Evolutionary conservation across 345 rosid genomes (phyloP).

Genomic region (Eucalyptus marginata): DNA sequence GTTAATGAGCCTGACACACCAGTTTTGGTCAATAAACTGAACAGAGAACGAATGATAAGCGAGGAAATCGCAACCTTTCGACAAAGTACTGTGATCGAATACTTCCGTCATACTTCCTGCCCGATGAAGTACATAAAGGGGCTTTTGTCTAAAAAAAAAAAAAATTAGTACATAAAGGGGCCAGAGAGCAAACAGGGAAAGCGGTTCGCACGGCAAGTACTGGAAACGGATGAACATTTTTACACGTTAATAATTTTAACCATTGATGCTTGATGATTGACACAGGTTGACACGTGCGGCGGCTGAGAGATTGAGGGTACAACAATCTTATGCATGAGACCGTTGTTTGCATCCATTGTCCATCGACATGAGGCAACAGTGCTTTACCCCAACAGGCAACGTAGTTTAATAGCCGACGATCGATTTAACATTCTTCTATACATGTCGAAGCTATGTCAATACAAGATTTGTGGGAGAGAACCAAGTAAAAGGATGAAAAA

Average conservation of each 20-base stretch:
- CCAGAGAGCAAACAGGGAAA: background rate
- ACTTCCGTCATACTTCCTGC: background rate
- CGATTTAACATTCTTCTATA: background rate
- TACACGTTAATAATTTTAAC: background rate
- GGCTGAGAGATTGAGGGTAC: background rate
- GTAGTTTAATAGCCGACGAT: background rate
- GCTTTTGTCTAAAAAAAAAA: too few relatives aligned
- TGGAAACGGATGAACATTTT: background rate
- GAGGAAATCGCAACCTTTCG: background rate
- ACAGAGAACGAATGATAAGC: background rate
- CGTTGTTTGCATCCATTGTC: background rate
- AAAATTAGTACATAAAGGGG: background rate
- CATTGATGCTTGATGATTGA: background rate
- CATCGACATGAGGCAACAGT: background rate
- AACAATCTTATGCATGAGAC: background rate
- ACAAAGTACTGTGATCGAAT: background rate
- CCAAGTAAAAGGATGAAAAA: background rate
- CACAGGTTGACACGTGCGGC: background rate
- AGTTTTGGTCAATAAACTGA: background rate
- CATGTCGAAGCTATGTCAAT: background rate
- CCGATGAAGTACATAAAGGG: background rate
- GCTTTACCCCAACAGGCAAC: background rate
- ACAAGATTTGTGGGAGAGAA: background rate
- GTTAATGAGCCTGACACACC: background rate
- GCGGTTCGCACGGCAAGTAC: background rate